phyloP scores from a whole-genome alignment of 345 rosid genomes.

The Populus nigra region DNA sequence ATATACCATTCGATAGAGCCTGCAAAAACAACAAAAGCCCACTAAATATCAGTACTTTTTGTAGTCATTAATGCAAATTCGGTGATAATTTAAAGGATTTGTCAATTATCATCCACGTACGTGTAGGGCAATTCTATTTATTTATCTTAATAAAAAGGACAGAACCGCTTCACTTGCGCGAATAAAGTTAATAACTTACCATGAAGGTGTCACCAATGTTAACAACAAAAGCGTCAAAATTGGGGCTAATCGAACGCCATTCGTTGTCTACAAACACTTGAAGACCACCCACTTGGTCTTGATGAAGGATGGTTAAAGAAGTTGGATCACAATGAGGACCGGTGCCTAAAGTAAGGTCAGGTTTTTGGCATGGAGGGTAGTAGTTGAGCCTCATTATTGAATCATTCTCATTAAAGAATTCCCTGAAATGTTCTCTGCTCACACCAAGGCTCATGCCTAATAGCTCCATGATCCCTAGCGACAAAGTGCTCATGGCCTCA shows the following conservation, averaged over 20 bases:
- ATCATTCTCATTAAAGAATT: slow-evolving; percentile 74
- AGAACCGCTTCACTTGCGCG: neutral
- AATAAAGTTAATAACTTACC: slow-evolving; percentile 45
- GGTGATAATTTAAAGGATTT: neutral
- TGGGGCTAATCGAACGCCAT: slow-evolving; percentile 77
- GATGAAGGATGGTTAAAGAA: slow-evolving; percentile 95
- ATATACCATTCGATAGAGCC: slow-evolving; percentile 87
- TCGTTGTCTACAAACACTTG: slow-evolving; percentile 83
- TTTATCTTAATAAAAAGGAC: neutral
- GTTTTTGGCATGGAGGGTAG: slow-evolving; percentile 94
- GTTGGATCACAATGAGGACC: slow-evolving; percentile 99
- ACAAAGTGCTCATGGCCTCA: slow-evolving; percentile 78
- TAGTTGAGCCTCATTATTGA: slow-evolving; percentile 97
- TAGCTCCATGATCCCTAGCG: slow-evolving; percentile 89
- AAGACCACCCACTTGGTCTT: slow-evolving; percentile 90
- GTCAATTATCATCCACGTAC: neutral
- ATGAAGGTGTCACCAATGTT: slow-evolving; percentile 98
- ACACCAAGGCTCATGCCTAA: slow-evolving; percentile 75
- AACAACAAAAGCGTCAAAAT: slow-evolving; percentile 77
- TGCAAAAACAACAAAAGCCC: slow-evolving; percentile 12
- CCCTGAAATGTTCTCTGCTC: slow-evolving; percentile 50
- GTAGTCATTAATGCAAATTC: neutral
- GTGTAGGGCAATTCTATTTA: neutral
- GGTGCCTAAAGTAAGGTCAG: slow-evolving; percentile 89
- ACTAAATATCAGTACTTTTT: neutral